These are phyloP conservation scores for Trichosanthes cucumerina DNA, from an alignment of 306 rosid genomes.

Conservation along the genomic window DNA sequence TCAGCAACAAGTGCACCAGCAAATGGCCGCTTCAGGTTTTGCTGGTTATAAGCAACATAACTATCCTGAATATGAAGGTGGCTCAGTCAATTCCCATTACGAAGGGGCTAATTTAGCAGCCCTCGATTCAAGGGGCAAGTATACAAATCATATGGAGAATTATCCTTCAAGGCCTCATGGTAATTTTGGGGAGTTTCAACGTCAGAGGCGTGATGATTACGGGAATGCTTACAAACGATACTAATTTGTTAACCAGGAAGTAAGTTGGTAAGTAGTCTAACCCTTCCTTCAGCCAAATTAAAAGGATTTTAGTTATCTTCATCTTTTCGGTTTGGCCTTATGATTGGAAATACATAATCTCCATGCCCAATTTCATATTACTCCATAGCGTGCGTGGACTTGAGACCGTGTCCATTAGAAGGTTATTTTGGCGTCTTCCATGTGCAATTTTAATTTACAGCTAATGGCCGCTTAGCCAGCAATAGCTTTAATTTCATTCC, in stretches of 20 bases:
- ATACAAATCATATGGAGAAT: conserved; percentile 45
- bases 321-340: conserved; percentile 15
- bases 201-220: conserved; percentile 65
- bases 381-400: background rate
- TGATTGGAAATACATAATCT: conserved; percentile 15
- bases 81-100: conserved; percentile 47
- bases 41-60: conserved; percentile 61
- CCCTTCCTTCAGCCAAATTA: conserved; percentile 26
- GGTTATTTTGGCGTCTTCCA: background rate
- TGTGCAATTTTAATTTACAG: conserved; percentile 21
- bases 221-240: conserved; percentile 69
- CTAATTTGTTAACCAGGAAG: conserved; percentile 35
- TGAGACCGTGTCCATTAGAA: background rate
- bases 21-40: conserved; percentile 45
- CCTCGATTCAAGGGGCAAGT: conserved; percentile 66
- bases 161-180: conserved; percentile 66
- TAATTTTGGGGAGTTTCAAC: conserved; percentile 63
- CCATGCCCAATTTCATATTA: conserved; percentile 7
- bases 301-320: conserved; percentile 14
- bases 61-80: conserved; percentile 56
- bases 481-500: conserved; percentile 49
- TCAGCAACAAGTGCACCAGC: conserved; percentile 68
- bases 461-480: conserved; percentile 19
- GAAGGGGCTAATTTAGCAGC: conserved; percentile 48
- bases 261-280: conserved; percentile 64